Conservation (phyloP, 2,329 filamentous ascomycete species). For the Colletotrichum musae region DNA sequence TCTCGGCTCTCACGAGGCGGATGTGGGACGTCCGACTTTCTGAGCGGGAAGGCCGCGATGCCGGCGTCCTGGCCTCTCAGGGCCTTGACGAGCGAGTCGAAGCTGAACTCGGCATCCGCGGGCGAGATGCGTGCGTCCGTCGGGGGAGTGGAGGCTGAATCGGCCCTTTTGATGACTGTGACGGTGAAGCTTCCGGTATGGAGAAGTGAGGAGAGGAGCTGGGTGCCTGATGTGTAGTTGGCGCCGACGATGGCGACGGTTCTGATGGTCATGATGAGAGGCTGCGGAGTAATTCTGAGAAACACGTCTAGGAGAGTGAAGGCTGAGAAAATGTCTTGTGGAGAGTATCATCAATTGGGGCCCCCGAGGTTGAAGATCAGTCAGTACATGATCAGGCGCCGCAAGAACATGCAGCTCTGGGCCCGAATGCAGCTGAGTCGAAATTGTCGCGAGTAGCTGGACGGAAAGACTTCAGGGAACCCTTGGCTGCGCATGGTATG, state of each 20-base stretch:
- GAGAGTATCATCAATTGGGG: no score
- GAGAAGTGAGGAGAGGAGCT: neutral
- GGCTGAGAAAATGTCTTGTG: no score
- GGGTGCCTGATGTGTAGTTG: neutral
- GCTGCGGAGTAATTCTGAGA: no score
- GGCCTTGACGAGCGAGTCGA: neutral
- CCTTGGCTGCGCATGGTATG: no score
- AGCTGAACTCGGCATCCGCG: neutral
- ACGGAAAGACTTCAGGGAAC: no score
- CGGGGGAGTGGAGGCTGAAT: neutral
- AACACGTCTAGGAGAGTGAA: no score
- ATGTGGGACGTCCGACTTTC: neutral
- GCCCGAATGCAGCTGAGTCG: no score
- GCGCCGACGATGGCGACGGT: neutral
- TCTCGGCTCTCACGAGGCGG: slow-evolving; percentile 48
- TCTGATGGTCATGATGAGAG: neutral
- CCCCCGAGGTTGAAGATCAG: no score
- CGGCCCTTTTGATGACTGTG: neutral
- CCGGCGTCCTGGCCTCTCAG: neutral
- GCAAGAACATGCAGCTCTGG: no score
- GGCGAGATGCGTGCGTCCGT: neutral
- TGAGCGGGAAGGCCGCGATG: neutral
- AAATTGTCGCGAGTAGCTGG: no score
- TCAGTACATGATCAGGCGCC: no score
- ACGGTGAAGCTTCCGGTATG: neutral